Base-by-base conservation (phyloP, 1,284 basidiomycete genomes). In the Dichomitus squalens region DNA sequence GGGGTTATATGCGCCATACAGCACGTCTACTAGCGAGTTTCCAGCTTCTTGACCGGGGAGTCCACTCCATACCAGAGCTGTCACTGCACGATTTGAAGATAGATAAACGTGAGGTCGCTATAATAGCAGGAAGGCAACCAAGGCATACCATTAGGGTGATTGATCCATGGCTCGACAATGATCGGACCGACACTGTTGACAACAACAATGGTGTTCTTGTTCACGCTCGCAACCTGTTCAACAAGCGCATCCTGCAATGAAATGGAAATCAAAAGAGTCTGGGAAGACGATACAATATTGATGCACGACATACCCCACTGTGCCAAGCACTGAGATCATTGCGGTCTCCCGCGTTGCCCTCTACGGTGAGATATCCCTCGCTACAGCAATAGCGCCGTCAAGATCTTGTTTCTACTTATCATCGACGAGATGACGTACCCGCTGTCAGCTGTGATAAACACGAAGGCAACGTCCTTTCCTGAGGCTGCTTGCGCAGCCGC, bases 311-410 rank as follows among this genome's bases (percentile, higher is more conserved):
- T 66, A 79, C 81, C 12, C 88, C 89, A 57, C 75, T 75, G 66
- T 87, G 79, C 88, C 88, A 91, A 1, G 87, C 84, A 3, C 81
- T 76, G 31, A 90, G 71, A 66, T 90, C 79, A 65, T 89, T 88
- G 18, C 87, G 79, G 67, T 92, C 89, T 4, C 86, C 86, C 20
- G 76, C 80, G 59, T 86, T 82, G 7, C 81, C 80, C 67, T 88
- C 86, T 1, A 88, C 83, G 1, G 79, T 84, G 57, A 86, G 78
- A 62, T 84, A 84, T 1, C 76, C 79, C 68, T 83, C 82, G 0
- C 61, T 63, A 4, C 80, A 78, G 83, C 84, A 38, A 38, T 3
- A 14, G 27, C 20, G n/a, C n/a, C n/a, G n/a, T n/a, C n/a, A n/a
- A n/a, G n/a, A n/a, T n/a, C n/a, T n/a, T n/a, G n/a, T n/a, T n/a